Percentiles rank a stretch among this genome's conserved stretches.
Evolutionary conservation across 73 alveolate species (phyloP).

Genomic region (Diophrys appendiculata): DNA sequence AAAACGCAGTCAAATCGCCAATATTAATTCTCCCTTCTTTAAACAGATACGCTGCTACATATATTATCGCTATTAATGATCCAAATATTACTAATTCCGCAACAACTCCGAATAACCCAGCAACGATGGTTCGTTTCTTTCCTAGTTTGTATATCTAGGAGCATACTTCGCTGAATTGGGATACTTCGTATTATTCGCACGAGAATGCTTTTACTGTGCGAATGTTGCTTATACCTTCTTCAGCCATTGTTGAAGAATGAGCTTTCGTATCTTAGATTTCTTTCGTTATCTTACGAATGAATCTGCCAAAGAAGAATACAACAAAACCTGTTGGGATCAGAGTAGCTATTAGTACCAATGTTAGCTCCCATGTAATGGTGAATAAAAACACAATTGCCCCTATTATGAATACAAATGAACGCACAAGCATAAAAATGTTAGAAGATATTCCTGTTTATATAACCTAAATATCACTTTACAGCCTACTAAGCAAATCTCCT

Average conservation of each 20-base stretch:
- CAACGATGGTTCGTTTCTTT: constrained; percentile 11
- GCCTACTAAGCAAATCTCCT: constrained; percentile 51
- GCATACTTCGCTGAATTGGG: constrained; percentile 7
- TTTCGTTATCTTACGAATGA: constrained; percentile 9
- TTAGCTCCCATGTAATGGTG: constrained; percentile 34
- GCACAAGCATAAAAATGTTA: constrained; percentile 35
- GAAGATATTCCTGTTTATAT: constrained; percentile 35
- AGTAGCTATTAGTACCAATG: constrained; percentile 24
- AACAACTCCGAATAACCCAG: constrained; percentile 27
- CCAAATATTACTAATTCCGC: constrained; percentile 27
- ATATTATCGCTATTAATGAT: constrained; percentile 19
- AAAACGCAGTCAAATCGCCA: constrained; percentile 53
- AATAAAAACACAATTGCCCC: constrained; percentile 35
- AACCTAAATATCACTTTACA: constrained; percentile 32
- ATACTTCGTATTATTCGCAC: constrained; percentile 33
- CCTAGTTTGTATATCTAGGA: constrained; percentile 18
- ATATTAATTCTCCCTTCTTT: constrained; percentile 28
- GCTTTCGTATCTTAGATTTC: constrained; percentile 37
- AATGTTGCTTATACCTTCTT: constrained; percentile 45
- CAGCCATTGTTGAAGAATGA: constrained; percentile 18
- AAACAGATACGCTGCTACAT: constrained; percentile 13
- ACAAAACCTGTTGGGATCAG: constrained; percentile 25
- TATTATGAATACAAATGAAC: constrained; percentile 25
- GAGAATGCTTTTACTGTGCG: constrained; percentile 62
- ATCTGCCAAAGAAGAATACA: constrained; percentile 21